Conservation (phyloP, 495 filamentous ascomycete genomes). For the Astrothelium macrocarpum region DNA sequence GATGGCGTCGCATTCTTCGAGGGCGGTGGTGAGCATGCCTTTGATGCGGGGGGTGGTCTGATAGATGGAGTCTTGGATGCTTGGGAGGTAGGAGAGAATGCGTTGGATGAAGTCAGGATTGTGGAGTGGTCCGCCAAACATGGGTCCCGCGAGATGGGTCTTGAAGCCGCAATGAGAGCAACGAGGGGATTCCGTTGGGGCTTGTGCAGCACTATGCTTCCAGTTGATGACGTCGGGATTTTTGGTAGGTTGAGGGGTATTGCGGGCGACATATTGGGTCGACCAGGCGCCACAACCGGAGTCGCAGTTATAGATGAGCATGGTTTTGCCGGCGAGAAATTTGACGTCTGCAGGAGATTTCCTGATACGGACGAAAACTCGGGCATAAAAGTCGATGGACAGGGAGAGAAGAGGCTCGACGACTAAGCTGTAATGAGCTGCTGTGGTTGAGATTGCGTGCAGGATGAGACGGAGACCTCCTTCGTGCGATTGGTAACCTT, state of each 20-base stretch:
- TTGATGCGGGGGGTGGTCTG: slow-evolving; percentile 69
- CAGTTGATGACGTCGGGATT: slow-evolving; percentile 60
- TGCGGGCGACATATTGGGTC: slow-evolving; percentile 61
- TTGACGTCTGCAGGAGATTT: slow-evolving; percentile 78
- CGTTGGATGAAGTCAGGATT: slow-evolving; percentile 67
- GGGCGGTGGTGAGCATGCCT: slow-evolving; percentile 82
- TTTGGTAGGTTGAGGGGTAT: slow-evolving; percentile 52
- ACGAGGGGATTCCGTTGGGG: slow-evolving; percentile 46
- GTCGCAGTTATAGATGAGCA: slow-evolving; percentile 89
- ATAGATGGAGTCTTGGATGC: slow-evolving; percentile 54
- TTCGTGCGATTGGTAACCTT: slow-evolving; percentile 78
- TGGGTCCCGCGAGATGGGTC: slow-evolving; percentile 75
- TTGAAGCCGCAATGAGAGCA: slow-evolving; percentile 82
- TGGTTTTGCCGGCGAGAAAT: slow-evolving; percentile 75
- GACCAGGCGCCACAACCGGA: slow-evolving; percentile 80
- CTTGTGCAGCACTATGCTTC: slow-evolving; percentile 64
- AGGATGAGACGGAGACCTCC: slow-evolving; percentile 79
- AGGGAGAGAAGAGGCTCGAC: slow-evolving; percentile 89
- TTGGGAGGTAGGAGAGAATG: slow-evolving; percentile 59
- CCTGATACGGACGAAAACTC: slow-evolving; percentile 76
- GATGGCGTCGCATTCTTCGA: slow-evolving; percentile 53
- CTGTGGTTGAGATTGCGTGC: slow-evolving; percentile 64
- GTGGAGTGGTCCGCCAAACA: slow-evolving; percentile 89
- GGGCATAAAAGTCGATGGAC: slow-evolving; percentile 90
- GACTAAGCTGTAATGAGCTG: slow-evolving; percentile 75